Evolutionary conservation across 306 rosid species (phyloP), one percentile per base, ranked within the genome.

Genomic region (Prunus davidiana): DNA sequence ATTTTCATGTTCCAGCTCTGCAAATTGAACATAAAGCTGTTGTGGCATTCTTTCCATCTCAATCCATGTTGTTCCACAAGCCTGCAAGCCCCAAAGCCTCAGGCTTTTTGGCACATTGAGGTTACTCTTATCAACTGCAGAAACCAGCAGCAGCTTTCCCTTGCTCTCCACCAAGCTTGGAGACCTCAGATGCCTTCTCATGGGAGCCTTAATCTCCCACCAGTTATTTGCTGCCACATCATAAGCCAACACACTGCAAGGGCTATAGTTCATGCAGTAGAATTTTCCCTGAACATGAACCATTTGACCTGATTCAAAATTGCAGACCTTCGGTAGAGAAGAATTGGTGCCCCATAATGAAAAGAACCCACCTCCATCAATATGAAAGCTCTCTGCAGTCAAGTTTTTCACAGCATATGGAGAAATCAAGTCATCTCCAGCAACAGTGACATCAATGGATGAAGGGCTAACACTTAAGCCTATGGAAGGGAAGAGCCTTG

Each of bases 41-140:
- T 90, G 99, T 0, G 99, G 99, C 99, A 95, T 95, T 63, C 99
- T 87, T 66, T 96, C 98, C n/a, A 87, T 82, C 64, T 96, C 99
- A 58, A 89, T 86, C 99, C 99, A 96, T 61, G 88, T 87, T 1
- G 87, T 81, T 15, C 98, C 99, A 61, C 98, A 96, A 0, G 83
- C 64, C 22, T 96, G 97, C 73, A 96, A 67, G 2, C 83, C 84
- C 99, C 99, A 96, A 0, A 96, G 82, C 86, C 99, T 83, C 30
- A 96, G 76, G 80, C 99, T 96, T 69, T 81, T 89, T 0, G 99
- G 99, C 10, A 92, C 93, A 28, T 96, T 92, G 58, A 96, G 84
- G 84, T 87, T 91, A 62, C 98, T 96, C 81, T 96, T 96, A 82
- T 96, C 99, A 8, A 92, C 99, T 0, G 91, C 98, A 0, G 97